phyloP scores from a whole-genome alignment of 768 basidiomycete species.

The Boletus rubroflammeus region DNA sequence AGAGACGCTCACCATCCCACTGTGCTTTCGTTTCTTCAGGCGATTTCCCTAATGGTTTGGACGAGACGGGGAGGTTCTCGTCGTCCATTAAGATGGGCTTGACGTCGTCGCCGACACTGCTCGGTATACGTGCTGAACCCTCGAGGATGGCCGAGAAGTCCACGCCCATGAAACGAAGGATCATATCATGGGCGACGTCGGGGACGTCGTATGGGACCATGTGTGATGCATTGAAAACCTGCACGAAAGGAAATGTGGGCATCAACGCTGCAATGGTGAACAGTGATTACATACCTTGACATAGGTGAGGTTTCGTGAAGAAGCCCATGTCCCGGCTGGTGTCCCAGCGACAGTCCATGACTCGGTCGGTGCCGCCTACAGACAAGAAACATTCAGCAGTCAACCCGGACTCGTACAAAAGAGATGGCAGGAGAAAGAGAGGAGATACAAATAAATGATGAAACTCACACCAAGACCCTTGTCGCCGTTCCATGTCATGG shows the following conservation, averaged over 20 bases:
- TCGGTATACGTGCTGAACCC: constrained; percentile 77
- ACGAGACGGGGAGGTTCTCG: constrained; percentile 35
- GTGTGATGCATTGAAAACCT: constrained; percentile 93
- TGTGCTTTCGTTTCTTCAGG: constrained; percentile 79
- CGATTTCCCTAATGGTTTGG: constrained; percentile 47
- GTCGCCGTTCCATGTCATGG: constrained; percentile 81
- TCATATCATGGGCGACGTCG: constrained; percentile 93
- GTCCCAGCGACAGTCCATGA: constrained; percentile 72
- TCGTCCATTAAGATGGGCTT: constrained; percentile 62
- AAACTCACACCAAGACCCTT: constrained; percentile 76
- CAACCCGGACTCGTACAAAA: not conserved
- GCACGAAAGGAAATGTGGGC: not conserved
- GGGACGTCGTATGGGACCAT: constrained; percentile 93
- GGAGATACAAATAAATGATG: not conserved
- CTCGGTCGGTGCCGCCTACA: constrained; percentile 62
- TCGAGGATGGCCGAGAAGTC: constrained; percentile 81
- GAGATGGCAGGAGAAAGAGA: not conserved
- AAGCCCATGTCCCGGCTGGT: constrained; percentile 88
- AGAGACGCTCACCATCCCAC: constrained; percentile 71
- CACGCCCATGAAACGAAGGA: constrained; percentile 93
- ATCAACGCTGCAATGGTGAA: not conserved
- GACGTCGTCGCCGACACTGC: constrained; percentile 67
- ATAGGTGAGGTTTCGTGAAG: constrained; percentile 87
- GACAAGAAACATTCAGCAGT: not conserved
- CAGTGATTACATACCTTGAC: constrained; percentile 56